Evolutionary conservation across 768 basidiomycete genomes (phyloP), one percentile per base, ranked within the genome.

Genomic region (Rhodocollybia butyracea): DNA sequence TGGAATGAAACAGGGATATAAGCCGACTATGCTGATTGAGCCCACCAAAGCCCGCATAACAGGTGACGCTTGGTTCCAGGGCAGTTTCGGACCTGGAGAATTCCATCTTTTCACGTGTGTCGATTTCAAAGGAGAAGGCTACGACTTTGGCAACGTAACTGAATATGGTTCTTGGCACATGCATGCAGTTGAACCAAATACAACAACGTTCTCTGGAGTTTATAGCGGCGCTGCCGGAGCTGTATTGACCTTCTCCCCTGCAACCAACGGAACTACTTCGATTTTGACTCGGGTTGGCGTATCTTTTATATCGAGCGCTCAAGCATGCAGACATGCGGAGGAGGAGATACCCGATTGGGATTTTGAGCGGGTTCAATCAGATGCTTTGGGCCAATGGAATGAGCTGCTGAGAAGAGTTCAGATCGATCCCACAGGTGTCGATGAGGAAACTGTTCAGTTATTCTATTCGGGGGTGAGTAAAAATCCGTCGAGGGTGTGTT

Each of bases 261-360:
- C 5, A 60, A 64, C n/a, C 48, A 57, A 11, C 32, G 60, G 57
- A n/a, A 57, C 63, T 8, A 80, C 78, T 1, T 70, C 74, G 1
- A 79, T 87, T 55, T 70, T 84, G 21, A 82, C 73, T 1, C 80
- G 84, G n/a, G 77, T 81, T 3, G 84, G 85, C n/a, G 77, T 87
- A 5, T 85, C 84, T 0, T 77, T 86, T 59, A 80, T 86, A 50
- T 86, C 84, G 3, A 70, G 73, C 21, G 74, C 73, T 1, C 84
- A 85, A 59, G 85, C 85, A 0, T 87, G 84, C 60, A 60, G 69
- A 2, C 85, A 83, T 57, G 84, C 84, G 2, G 79, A 83, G 57
- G 71, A 76, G 41, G 85, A 87, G 61, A 82, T 87, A 6, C 78
- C 80, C 0, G 69, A 77, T 55, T 84, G 78, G 59, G 77, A 82